Percentiles rank a stretch among this genome's conserved stretches.
Conservation (phyloP, 1,139 yeast species). For the Pichia sp. region DNA sequence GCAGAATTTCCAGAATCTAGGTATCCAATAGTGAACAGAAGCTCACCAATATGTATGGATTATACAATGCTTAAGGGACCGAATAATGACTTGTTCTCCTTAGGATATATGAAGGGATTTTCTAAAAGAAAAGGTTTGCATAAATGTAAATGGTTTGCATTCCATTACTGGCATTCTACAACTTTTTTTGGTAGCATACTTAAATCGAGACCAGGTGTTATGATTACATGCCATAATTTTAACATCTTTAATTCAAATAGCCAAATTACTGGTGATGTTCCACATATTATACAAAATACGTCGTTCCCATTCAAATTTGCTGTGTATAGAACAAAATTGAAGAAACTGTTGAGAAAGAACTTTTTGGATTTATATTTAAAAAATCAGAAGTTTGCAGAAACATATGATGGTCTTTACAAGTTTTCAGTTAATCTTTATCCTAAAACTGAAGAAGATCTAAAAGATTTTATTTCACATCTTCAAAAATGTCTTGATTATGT, state of each 20-base stretch:
- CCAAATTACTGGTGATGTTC: conserved; percentile 18
- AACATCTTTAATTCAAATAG: conserved; percentile 18
- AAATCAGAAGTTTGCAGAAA: conserved; percentile 8
- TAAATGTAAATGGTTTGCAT: conserved; percentile 30
- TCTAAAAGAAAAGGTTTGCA: conserved; percentile 17
- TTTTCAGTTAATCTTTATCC: conserved; percentile 39
- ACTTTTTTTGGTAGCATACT: conserved; percentile 41
- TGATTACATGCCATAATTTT: conserved; percentile 27
- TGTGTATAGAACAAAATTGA: conserved; percentile 39
- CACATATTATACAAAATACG: conserved; percentile 22
- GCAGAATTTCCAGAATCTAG: conserved; percentile 15
- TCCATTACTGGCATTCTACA: conserved; percentile 40
- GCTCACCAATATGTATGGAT: conserved; percentile 15
- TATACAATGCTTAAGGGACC: conserved; percentile 24
- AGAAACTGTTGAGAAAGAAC: conserved; percentile 36
- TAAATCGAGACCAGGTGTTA: conserved; percentile 46
- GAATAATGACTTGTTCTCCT: conserved; percentile 18
- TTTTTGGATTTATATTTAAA: conserved; percentile 17
- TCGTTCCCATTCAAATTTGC: conserved; percentile 34
- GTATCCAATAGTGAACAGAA: conserved; percentile 9
- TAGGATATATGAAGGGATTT: conserved; percentile 12
- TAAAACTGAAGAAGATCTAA: conserved; percentile 29
- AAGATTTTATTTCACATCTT: conserved; percentile 31
- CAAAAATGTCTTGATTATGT: conserved; percentile 31
- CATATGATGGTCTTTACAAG: conserved; percentile 44